A percentile compares a stretch with the other conserved stretches of the same genome.
Evolutionary conservation across 352 stramenopile species (phyloP).

Genomic region (Phytophthora hibernalis): DNA sequence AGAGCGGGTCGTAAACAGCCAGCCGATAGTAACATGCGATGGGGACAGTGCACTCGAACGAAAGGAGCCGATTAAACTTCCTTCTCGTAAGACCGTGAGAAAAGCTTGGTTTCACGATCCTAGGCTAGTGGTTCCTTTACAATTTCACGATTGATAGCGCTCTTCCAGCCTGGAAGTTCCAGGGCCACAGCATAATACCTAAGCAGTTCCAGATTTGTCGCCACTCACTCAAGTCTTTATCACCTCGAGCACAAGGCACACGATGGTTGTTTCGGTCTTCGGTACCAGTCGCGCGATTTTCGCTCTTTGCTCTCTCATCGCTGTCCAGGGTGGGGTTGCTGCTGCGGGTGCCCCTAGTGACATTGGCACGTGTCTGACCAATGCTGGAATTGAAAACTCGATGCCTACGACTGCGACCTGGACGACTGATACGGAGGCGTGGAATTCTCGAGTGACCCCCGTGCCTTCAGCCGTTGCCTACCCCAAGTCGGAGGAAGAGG

Average conservation of each 20-base stretch:
- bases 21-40: too few species aligned
- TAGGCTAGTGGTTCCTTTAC: background rate
- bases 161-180: background rate
- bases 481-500: conserved; percentile 28
- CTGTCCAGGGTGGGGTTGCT: conserved; percentile 16
- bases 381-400: conserved; percentile 26
- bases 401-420: conserved; percentile 33
- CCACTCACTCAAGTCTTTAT: conserved; percentile 18
- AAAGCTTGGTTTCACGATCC: conserved; percentile 13
- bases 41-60: too few species aligned
- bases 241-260: conserved; percentile 15
- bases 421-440: conserved; percentile 30
- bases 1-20: too few species aligned
- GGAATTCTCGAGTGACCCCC: conserved; percentile 37
- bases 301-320: conserved; percentile 35
- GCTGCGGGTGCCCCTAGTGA: conserved; percentile 2
- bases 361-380: conserved; percentile 22
- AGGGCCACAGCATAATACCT: background rate
- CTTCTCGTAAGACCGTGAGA: too few species aligned
- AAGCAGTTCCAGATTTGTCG: conserved; percentile 23
- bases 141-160: conserved; percentile 17
- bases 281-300: conserved; percentile 22
- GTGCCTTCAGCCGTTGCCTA: conserved; percentile 29
- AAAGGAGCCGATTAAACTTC: too few species aligned
- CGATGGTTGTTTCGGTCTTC: conserved; percentile 27